Conservation (phyloP, 2,329 filamentous ascomycete genomes). For the Orbilia javanica region DNA sequence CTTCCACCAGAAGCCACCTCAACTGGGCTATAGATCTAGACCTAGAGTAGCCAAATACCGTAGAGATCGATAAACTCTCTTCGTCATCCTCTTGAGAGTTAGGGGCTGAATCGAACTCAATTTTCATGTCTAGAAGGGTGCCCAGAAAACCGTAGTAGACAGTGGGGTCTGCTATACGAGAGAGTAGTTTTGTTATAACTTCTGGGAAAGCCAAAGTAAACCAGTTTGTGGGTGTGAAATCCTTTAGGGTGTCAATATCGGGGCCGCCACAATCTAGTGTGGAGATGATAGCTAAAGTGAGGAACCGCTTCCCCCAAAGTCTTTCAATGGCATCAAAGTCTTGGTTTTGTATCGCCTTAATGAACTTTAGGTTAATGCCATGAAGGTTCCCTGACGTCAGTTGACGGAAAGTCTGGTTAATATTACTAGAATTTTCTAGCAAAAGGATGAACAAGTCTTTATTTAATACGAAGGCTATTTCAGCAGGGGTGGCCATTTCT, state of each 20-base stretch:
- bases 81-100: too few species aligned
- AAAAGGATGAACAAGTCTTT: neutral
- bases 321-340: neutral
- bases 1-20: too few species aligned
- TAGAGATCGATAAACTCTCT: too few species aligned
- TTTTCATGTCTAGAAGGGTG: too few species aligned
- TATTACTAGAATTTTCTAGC: neutral
- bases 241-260: neutral
- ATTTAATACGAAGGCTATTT: neutral
- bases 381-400: neutral
- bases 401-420: neutral
- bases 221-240: neutral
- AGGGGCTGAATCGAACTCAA: too few species aligned
- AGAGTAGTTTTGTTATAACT: too few species aligned
- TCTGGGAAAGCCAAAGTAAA: too few species aligned
- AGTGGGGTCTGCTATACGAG: too few species aligned
- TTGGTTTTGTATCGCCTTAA: neutral
- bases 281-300: neutral
- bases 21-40: too few species aligned
- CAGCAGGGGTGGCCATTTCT: neutral
- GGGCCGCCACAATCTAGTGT: neutral
- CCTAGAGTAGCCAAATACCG: too few species aligned
- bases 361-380: neutral
- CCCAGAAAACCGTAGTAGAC: too few species aligned
- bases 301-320: neutral